These are phyloP conservation scores for Fonsecaea nubica DNA, from an alignment of 2,329 filamentous ascomycete genomes.

Conservation along the genomic window DNA sequence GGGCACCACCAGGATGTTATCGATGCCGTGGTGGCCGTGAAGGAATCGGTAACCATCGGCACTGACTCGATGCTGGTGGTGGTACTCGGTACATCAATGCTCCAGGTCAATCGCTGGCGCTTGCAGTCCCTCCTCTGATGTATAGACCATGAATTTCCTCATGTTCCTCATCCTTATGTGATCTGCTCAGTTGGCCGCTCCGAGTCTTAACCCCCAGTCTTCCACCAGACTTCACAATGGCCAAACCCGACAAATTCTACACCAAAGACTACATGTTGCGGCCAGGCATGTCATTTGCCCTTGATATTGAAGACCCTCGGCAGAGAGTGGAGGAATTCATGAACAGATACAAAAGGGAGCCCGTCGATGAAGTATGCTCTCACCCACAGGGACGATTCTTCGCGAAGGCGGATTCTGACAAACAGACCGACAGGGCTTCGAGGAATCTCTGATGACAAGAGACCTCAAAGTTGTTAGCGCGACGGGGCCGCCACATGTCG, in stretches of 20 bases:
- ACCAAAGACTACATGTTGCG: conserved; percentile 39
- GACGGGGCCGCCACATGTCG: conserved; percentile 8
- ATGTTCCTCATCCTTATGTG: not conserved
- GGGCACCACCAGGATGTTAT: not conserved
- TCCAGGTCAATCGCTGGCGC: not conserved
- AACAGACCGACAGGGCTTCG: conserved; percentile 20
- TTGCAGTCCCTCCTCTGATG: not conserved
- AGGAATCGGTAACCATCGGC: not conserved
- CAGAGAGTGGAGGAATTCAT: conserved; percentile 35
- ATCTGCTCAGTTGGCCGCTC: not conserved
- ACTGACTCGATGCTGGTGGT: conserved; percentile 5
- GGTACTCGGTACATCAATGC: not conserved
- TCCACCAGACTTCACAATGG: not conserved
- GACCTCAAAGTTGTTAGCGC: conserved; percentile 26
- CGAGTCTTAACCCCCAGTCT: not conserved
- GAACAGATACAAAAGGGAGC: conserved; percentile 20
- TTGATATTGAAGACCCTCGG: conserved; percentile 42
- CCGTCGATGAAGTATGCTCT: conserved; percentile 7
- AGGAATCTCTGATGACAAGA: conserved; percentile 28
- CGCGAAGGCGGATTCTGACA: not conserved
- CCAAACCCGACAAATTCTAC: conserved; percentile 22
- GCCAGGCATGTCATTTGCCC: conserved; percentile 26
- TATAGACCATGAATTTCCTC: not conserved
- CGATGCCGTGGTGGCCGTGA: not conserved
- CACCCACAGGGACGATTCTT: not conserved